These are phyloP conservation scores for Fusarium buxicola DNA, from an alignment of 2,329 filamentous ascomycete species.

Conservation along the genomic window DNA sequence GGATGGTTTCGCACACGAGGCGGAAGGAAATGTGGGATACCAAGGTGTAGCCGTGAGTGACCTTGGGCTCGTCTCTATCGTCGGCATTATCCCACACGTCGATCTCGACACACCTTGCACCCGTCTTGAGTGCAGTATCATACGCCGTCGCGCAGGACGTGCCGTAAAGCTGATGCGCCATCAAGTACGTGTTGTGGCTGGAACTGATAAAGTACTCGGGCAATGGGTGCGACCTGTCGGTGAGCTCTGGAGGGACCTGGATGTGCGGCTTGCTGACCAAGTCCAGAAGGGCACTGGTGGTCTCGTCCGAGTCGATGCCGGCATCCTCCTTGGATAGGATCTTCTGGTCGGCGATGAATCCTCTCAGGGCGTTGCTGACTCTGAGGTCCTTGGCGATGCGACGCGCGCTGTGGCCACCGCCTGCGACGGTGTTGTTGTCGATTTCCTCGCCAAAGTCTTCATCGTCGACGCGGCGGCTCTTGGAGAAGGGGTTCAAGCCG, in stretches of 20 bases:
- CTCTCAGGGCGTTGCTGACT: constrained; percentile 68
- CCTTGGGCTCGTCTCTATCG: constrained; percentile 72
- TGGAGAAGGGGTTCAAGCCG: constrained; percentile 49
- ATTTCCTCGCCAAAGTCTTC: constrained; percentile 52
- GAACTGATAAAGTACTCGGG: constrained; percentile 79
- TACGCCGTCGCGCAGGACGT: constrained; percentile 72
- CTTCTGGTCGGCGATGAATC: constrained; percentile 65
- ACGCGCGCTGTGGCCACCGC: constrained; percentile 68
- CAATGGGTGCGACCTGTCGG: constrained; percentile 69
- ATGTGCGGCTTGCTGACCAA: constrained; percentile 69
- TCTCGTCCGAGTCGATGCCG: constrained; percentile 55
- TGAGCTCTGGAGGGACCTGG: constrained; percentile 64
- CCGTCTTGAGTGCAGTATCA: constrained; percentile 69
- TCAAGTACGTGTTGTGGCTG: constrained; percentile 79
- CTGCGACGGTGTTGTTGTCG: constrained; percentile 60
- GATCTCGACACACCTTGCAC: constrained; percentile 78
- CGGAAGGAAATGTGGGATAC: constrained; percentile 75
- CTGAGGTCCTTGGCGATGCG: constrained; percentile 64
- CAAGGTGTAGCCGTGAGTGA: constrained; percentile 76
- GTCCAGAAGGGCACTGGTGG: constrained; percentile 58
- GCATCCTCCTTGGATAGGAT: constrained; percentile 63
- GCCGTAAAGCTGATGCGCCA: constrained; percentile 77
- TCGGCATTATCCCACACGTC: constrained; percentile 77
- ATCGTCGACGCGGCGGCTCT: constrained; percentile 44
- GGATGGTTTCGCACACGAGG: constrained; percentile 72